phyloP scores from a whole-genome alignment of 2,329 filamentous ascomycete genomes.

The Cladosporium sp. region DNA sequence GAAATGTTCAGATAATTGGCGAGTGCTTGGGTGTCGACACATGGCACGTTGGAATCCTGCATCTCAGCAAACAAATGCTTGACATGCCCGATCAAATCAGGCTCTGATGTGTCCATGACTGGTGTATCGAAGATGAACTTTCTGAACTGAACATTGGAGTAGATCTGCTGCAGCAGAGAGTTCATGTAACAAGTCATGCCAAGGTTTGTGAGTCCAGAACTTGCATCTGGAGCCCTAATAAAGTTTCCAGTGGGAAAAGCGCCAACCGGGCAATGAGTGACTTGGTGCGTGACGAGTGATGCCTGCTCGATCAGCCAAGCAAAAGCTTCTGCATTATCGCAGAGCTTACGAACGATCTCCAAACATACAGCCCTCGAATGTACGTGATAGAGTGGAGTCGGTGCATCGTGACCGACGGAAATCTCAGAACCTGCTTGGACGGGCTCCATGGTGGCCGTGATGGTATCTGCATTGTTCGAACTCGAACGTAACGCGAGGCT shows the following conservation, averaged over 20 bases:
- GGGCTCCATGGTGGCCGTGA: not conserved
- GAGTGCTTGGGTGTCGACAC: slow-evolving; percentile 67
- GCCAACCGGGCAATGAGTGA: not conserved
- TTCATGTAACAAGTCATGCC: slow-evolving; percentile 98
- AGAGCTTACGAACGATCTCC: slow-evolving; percentile 18
- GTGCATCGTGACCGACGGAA: not conserved
- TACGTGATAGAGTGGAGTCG: slow-evolving; percentile 17
- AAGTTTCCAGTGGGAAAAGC: slow-evolving; percentile 36
- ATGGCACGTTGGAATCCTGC: slow-evolving; percentile 74
- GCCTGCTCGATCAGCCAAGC: slow-evolving; percentile 2
- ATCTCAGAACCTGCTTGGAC: not conserved
- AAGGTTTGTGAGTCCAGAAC: slow-evolving; percentile 71
- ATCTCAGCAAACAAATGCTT: slow-evolving; percentile 79
- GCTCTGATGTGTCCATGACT: slow-evolving; percentile 53
- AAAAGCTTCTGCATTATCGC: not conserved
- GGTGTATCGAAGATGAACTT: slow-evolving; percentile 65
- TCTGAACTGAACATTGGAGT: slow-evolving; percentile 89
- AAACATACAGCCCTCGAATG: slow-evolving; percentile 21
- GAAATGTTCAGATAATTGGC: slow-evolving; percentile 78
- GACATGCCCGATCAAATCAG: slow-evolving; percentile 70
- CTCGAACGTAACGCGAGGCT: not conserved
- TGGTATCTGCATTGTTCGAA: not conserved
- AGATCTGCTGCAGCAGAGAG: slow-evolving; percentile 87
- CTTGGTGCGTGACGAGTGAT: not conserved
- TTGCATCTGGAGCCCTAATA: slow-evolving; percentile 28